Evolutionary conservation across 768 basidiomycete genomes (phyloP).

Genomic region (Leccinum subtestaceum): DNA sequence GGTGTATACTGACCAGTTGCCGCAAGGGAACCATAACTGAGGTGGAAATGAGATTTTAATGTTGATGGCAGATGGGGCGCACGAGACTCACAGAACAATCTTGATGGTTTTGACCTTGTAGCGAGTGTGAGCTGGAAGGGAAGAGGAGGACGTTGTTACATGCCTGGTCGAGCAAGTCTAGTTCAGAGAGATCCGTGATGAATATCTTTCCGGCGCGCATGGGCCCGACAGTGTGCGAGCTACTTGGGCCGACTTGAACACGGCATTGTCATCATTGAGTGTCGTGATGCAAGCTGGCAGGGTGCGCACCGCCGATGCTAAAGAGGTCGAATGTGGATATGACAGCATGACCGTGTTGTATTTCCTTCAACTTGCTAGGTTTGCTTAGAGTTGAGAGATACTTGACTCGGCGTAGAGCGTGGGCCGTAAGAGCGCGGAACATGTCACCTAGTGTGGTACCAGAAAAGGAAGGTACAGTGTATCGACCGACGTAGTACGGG

Average conservation of each 20-base stretch:
- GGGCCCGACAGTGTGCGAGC: conserved; percentile 71
- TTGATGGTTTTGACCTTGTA: conserved; percentile 74
- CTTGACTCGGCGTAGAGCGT: conserved; percentile 6
- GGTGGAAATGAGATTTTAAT: background rate
- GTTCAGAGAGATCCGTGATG: conserved; percentile 66
- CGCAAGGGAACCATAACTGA: conserved; percentile 86
- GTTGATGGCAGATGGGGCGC: background rate
- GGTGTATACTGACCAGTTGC: conserved; percentile 65
- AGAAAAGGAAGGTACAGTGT: conserved; percentile 8
- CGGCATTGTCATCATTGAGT: background rate
- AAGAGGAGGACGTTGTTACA: conserved; percentile 5
- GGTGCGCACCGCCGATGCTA: conserved; percentile 76
- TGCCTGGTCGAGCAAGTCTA: conserved; percentile 69
- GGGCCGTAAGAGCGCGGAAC: background rate
- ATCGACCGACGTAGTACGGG: background rate
- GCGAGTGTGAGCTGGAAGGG: background rate
- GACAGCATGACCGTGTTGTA: conserved; percentile 75
- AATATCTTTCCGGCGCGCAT: conserved; percentile 94
- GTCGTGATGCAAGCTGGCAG: background rate
- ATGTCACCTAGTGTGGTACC: background rate
- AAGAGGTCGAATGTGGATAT: conserved; percentile 93
- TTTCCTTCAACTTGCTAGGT: conserved; percentile 1
- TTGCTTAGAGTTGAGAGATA: conserved; percentile 6
- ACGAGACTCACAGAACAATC: conserved; percentile 66
- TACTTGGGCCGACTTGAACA: conserved; percentile 57